These are phyloP conservation scores for Hippophae rhamnoides DNA, from an alignment of 306 rosid genomes.

Conservation along the genomic window DNA sequence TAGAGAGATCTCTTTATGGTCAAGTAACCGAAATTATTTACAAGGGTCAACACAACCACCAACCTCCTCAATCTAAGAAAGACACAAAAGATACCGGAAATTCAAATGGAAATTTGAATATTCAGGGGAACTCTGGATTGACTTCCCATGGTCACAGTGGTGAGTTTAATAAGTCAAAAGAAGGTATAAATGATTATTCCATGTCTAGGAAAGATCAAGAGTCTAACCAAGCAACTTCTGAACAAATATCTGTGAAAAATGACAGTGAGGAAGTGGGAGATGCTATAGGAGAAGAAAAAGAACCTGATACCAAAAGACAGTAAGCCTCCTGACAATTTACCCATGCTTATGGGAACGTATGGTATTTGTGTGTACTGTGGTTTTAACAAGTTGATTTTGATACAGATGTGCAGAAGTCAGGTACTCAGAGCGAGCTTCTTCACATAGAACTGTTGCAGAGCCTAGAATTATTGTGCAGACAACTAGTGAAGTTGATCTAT, in stretches of 20 bases:
- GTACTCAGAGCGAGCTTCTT: conserved; percentile 40
- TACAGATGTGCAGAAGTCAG: conserved; percentile 48
- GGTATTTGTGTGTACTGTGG: conserved; percentile 10
- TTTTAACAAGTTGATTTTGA: not conserved
- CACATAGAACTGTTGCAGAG: conserved; percentile 67
- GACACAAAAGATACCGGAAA: conserved; percentile 36
- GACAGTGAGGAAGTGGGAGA: conserved; percentile 65
- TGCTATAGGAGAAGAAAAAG: conserved; percentile 39
- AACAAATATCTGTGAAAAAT: conserved; percentile 44
- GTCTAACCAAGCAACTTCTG: conserved; percentile 46
- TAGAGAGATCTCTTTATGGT: conserved; percentile 72
- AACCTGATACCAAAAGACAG: conserved; percentile 69
- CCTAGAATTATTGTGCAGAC: conserved; percentile 83
- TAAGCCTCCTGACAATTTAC: conserved; percentile 6
- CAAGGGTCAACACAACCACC: conserved; percentile 73
- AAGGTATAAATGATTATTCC: not conserved
- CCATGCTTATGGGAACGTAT: not conserved
- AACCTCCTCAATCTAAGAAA: conserved; percentile 42
- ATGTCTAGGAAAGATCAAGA: conserved; percentile 40
- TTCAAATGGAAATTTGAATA: conserved; percentile 28
- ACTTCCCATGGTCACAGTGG: conserved; percentile 4
- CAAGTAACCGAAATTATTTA: conserved; percentile 65
- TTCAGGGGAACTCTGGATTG: conserved; percentile 26
- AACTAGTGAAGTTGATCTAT: conserved; percentile 75
- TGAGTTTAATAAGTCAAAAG: too few species aligned